A percentile compares a stretch with the other conserved stretches of the same genome.
These are phyloP conservation scores for Aureobasidium sp. DNA, from an alignment of 2,329 filamentous ascomycete species.

Conservation along the genomic window DNA sequence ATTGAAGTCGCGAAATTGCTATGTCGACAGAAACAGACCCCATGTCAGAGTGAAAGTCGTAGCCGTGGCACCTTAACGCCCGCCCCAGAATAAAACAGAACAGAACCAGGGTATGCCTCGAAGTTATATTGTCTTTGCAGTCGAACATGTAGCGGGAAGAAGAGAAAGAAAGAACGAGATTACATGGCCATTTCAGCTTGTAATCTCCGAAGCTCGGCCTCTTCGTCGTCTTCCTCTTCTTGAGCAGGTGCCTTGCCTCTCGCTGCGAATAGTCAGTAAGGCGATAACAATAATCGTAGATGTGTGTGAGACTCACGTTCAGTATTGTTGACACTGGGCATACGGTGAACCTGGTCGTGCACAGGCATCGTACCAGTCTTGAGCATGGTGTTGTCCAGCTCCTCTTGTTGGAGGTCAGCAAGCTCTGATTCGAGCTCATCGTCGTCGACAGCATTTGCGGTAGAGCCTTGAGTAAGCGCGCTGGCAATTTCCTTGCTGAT, in stretches of 20 bases:
- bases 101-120: constrained; percentile 14
- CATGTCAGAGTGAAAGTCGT: constrained; percentile 1
- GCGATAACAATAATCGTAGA: background rate
- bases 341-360: constrained; percentile 64
- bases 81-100: constrained; percentile 2
- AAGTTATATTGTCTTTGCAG: constrained; percentile 13
- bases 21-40: constrained; percentile 2
- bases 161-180: constrained; percentile 9
- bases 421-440: constrained; percentile 79
- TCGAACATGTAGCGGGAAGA: background rate
- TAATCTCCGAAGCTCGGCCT: constrained; percentile 85
- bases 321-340: constrained; percentile 68
- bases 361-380: constrained; percentile 80
- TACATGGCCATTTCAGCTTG: constrained; percentile 97
- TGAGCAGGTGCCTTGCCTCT: constrained; percentile 41
- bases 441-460: constrained; percentile 72
- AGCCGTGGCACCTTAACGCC: constrained; percentile 1
- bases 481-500: constrained; percentile 88
- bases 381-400: constrained; percentile 89
- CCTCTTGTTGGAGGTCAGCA: constrained; percentile 81
- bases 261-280: constrained; percentile 31
- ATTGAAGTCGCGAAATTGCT: constrained; percentile 8
- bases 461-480: constrained; percentile 66
- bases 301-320: constrained; percentile 56
- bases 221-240: constrained; percentile 82